phyloP scores from a whole-genome alignment of 441 rosid species.

The Raphanus hybrid region DNA sequence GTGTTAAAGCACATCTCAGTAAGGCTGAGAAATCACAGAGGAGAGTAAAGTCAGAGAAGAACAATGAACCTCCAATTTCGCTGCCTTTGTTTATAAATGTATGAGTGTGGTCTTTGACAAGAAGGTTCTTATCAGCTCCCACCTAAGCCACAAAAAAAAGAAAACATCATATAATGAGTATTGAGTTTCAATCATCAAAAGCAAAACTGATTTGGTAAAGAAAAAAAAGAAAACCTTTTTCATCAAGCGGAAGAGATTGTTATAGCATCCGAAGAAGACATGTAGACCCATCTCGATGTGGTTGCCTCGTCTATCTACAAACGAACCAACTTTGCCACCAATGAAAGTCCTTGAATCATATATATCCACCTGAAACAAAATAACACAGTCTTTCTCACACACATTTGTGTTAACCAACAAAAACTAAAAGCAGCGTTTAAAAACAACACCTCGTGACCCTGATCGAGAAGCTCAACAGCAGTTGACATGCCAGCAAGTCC shows the following conservation, averaged over 20 bases:
- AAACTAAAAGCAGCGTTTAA: too few relatives aligned
- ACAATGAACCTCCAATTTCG: constrained; percentile 61
- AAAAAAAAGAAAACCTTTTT: constrained; percentile 62
- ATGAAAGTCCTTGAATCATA: constrained; percentile 89
- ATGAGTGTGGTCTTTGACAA: constrained; percentile 95
- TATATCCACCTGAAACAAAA: constrained; percentile 77
- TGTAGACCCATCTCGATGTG: constrained; percentile 99
- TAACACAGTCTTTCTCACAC: too few relatives aligned
- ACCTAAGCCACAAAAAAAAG: constrained; percentile 51
- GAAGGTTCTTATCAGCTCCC: constrained; percentile 90
- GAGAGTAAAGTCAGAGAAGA: not conserved
- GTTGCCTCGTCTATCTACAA: constrained; percentile 92
- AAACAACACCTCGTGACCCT: constrained; percentile 90
- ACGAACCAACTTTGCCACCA: constrained; percentile 99
- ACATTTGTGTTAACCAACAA: too few relatives aligned
- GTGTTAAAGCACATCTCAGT: constrained; percentile 28
- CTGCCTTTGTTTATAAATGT: constrained; percentile 95
- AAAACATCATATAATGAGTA: constrained; percentile 20
- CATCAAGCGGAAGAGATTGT: constrained; percentile 94
- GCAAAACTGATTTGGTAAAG: not conserved
- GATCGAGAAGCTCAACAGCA: constrained; percentile 95
- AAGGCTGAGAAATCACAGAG: not conserved
- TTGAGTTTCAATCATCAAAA: constrained; percentile 7
- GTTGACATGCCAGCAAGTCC: constrained; percentile 99
- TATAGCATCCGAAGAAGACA: constrained; percentile 98